Conservation (phyloP, 768 basidiomycete genomes). For the Kwoniella sp. region DNA sequence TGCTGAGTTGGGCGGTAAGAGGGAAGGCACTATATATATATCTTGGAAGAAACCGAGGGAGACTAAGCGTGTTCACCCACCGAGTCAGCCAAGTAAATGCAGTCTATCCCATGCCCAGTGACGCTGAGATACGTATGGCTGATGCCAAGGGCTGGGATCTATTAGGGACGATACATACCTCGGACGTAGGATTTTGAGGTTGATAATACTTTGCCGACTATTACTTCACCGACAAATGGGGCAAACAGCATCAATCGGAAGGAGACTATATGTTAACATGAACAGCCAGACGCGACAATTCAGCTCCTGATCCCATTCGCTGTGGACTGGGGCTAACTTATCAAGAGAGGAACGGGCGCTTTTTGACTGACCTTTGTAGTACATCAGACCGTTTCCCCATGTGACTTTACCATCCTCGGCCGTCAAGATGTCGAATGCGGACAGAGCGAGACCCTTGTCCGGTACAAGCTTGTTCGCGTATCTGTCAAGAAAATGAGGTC, state of each 20-base stretch:
- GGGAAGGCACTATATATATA: constrained; percentile 76
- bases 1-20: constrained; percentile 71
- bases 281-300: background rate
- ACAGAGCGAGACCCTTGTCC: constrained; percentile 87
- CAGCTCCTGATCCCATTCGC: constrained; percentile 6
- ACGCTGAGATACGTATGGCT: background rate
- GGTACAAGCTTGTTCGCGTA: constrained; percentile 82
- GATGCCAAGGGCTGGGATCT: no score
- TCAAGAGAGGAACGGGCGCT: background rate
- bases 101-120: constrained; percentile 10
- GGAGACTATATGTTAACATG: constrained; percentile 62
- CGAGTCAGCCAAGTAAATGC: background rate
- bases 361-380: constrained; percentile 75
- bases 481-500: constrained; percentile 29
- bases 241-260: constrained; percentile 90
- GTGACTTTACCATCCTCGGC: constrained; percentile 89
- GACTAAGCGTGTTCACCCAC: constrained; percentile 61
- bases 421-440: constrained; percentile 81
- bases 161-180: constrained; percentile 61
- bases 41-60: constrained; percentile 92
- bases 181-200: constrained; percentile 83
- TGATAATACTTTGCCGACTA: constrained; percentile 84
- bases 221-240: constrained; percentile 85
- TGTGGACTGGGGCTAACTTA: no score
- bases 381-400: constrained; percentile 91